A percentile compares a stretch with the other conserved stretches of the same genome.
These are phyloP conservation scores for Globisporangium nodosum DNA, from an alignment of 352 stramenopile genomes.

Conservation along the genomic window DNA sequence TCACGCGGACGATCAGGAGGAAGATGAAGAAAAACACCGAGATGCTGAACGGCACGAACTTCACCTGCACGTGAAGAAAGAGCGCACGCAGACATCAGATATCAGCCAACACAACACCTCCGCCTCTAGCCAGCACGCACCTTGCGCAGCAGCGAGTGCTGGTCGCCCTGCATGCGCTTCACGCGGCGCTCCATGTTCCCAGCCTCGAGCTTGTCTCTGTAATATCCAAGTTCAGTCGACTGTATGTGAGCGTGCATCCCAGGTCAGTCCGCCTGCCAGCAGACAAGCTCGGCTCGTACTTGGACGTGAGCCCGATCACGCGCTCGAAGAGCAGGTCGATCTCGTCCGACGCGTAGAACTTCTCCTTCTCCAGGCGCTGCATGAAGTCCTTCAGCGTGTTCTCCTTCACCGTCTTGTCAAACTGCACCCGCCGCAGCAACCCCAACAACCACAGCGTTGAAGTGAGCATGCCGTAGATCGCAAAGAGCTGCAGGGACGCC, in stretches of 20 bases:
- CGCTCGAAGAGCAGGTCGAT: constrained; percentile 74
- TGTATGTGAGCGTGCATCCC: background rate
- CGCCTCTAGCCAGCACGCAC: constrained; percentile 13
- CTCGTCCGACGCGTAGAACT: constrained; percentile 78
- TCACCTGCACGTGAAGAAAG: constrained; percentile 35
- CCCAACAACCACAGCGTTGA: background rate
- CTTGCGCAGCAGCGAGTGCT: constrained; percentile 80
- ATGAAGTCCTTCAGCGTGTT: constrained; percentile 72
- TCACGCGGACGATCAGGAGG: constrained; percentile 67
- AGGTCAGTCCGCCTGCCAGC: background rate
- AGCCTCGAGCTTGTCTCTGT: constrained; percentile 77
- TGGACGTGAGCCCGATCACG: constrained; percentile 76
- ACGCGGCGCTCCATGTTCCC: constrained; percentile 86
- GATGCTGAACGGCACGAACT: constrained; percentile 67
- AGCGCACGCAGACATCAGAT: background rate
- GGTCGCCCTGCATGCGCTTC: constrained; percentile 75
- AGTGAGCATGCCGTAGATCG: background rate
- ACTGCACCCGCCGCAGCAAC: constrained; percentile 29
- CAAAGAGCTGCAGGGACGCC: background rate
- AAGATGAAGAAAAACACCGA: constrained; percentile 71
- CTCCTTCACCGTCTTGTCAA: constrained; percentile 87
- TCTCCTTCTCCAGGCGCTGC: constrained; percentile 66
- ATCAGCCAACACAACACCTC: background rate
- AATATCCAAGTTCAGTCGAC: background rate
- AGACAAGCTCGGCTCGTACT: constrained; percentile 29